These are phyloP conservation scores for Ogataea wickerhamii DNA, from an alignment of 805 yeast species.

Conservation along the genomic window DNA sequence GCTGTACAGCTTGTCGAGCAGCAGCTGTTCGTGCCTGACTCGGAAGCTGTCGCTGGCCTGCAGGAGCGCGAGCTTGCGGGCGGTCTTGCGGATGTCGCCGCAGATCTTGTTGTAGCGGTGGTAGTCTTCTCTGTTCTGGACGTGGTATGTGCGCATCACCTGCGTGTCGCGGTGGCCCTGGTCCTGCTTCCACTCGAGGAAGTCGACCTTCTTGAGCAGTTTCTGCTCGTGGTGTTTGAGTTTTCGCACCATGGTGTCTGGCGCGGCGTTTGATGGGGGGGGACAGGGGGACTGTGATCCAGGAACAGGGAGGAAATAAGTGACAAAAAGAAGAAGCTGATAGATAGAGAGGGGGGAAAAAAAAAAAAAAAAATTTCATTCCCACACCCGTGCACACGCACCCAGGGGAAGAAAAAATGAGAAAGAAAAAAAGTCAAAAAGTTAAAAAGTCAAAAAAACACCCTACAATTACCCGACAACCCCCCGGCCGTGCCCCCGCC, in stretches of 20 bases:
- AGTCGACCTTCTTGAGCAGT: constrained; percentile 90
- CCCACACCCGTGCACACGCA: too few relatives aligned
- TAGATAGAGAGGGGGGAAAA: too few relatives aligned
- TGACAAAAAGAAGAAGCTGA: too few relatives aligned
- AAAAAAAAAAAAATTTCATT: too few relatives aligned
- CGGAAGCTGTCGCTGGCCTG: constrained; percentile 87
- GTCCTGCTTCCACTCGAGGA: constrained; percentile 97
- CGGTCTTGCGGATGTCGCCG: constrained; percentile 85
- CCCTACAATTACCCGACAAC: too few relatives aligned
- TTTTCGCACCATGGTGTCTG: constrained; percentile 88
- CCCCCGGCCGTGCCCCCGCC: too few relatives aligned
- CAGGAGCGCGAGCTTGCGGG: constrained; percentile 78
- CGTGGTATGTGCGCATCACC: constrained; percentile 91
- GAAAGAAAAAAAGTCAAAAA: too few relatives aligned
- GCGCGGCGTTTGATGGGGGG: too few relatives aligned
- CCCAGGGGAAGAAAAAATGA: too few relatives aligned
- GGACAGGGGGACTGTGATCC: too few relatives aligned
- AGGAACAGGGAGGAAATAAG: too few relatives aligned
- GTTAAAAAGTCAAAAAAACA: too few relatives aligned
- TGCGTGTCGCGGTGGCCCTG: constrained; percentile 93
- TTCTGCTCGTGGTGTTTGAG: constrained; percentile 95
- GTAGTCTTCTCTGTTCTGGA: constrained; percentile 93
- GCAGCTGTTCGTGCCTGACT: constrained; percentile 79
- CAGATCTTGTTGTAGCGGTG: constrained; percentile 90
- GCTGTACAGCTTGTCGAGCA: constrained; percentile 79